phyloP scores from a whole-genome alignment of 257 asterid genomes.

The Primulina tabacum region DNA sequence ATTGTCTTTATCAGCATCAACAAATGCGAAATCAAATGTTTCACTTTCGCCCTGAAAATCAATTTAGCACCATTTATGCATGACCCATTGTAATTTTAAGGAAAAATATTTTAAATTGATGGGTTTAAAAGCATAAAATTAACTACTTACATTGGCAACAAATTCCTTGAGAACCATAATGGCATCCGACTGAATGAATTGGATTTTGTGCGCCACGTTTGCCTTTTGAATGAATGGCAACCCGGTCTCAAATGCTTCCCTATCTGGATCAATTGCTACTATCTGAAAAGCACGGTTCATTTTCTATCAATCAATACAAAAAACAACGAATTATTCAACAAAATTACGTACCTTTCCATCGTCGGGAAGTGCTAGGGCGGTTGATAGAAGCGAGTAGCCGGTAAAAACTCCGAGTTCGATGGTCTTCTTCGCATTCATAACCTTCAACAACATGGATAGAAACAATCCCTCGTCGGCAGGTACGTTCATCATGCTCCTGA shows the following conservation, averaged over 20 bases:
- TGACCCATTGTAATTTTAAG: too few relatives aligned
- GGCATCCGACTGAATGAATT: conserved; percentile 47
- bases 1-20: conserved; percentile 55
- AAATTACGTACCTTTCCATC: conserved; percentile 41
- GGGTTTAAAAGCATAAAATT: neutral
- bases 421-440: conserved; percentile 55
- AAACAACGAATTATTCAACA: too few relatives aligned
- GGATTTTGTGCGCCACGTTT: conserved; percentile 44
- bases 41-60: conserved; percentile 42
- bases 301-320: too few relatives aligned
- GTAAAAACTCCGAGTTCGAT: conserved; percentile 59
- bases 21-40: conserved; percentile 52
- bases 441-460: conserved; percentile 42
- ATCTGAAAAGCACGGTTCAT: conserved; percentile 22
- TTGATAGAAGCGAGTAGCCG: conserved; percentile 49
- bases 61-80: too few relatives aligned
- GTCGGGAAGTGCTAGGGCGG: conserved; percentile 54
- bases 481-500: conserved; percentile 54
- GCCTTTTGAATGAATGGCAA: conserved; percentile 51
- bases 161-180: conserved; percentile 29
- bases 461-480: conserved; percentile 56
- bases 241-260: conserved; percentile 53
- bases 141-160: conserved; percentile 30
- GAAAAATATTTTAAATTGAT: too few relatives aligned
- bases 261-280: conserved; percentile 48